phyloP scores from a whole-genome alignment of 805 yeast genomes.

The Myxozyma melibiosi region DNA sequence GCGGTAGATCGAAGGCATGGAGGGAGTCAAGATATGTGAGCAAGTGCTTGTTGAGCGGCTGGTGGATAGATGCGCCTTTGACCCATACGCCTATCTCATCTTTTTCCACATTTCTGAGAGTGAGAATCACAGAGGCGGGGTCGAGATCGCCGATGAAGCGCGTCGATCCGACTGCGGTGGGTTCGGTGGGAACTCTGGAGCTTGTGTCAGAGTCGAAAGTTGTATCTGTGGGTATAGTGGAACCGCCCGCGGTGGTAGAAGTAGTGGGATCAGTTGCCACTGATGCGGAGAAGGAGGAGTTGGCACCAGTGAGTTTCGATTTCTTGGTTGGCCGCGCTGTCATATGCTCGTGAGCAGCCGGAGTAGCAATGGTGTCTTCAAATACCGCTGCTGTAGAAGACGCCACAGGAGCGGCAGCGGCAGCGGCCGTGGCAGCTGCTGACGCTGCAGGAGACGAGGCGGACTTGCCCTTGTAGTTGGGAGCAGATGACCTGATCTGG shows the following conservation, averaged over 20 bases:
- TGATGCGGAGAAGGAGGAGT: background rate
- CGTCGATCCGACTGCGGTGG: conserved; percentile 18
- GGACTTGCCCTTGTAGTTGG: background rate
- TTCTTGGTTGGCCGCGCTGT: background rate
- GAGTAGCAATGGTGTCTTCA: conserved; percentile 18
- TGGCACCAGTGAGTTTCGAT: background rate
- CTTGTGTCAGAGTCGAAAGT: too few relatives aligned
- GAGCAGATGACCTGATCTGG: background rate
- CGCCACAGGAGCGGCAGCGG: conserved; percentile 26
- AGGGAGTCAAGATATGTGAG: conserved; percentile 43
- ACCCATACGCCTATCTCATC: conserved; percentile 43
- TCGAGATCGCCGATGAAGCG: conserved; percentile 30
- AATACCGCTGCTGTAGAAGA: conserved; percentile 28
- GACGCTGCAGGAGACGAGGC: conserved; percentile 10
- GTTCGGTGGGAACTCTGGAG: background rate
- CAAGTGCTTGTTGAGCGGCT: conserved; percentile 39
- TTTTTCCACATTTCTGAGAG: conserved; percentile 23
- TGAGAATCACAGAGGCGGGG: conserved; percentile 23
- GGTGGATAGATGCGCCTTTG: conserved; percentile 39
- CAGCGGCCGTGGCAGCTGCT: conserved; percentile 30
- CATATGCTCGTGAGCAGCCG: conserved; percentile 14
- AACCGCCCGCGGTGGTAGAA: background rate
- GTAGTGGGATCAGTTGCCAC: background rate
- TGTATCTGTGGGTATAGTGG: too few relatives aligned
- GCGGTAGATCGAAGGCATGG: conserved; percentile 46